phyloP scores from a whole-genome alignment of 495 filamentous ascomycete species.

The Annulohypoxylon maeteangense region DNA sequence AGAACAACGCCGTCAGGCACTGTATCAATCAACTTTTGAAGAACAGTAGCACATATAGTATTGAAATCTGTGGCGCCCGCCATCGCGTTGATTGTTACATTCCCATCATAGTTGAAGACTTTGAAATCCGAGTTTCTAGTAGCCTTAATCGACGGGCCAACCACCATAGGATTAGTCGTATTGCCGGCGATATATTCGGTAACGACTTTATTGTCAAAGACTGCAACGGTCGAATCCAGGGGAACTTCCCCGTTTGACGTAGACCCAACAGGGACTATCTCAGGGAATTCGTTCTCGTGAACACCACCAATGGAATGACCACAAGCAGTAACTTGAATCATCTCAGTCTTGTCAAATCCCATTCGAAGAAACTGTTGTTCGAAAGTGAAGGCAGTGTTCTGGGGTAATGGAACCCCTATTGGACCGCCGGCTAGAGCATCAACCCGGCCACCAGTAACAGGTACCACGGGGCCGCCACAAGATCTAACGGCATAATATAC shows the following conservation, averaged over 20 bases:
- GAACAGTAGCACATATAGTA: constrained; percentile 59
- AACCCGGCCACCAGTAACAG: constrained; percentile 63
- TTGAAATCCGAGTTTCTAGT: constrained; percentile 64
- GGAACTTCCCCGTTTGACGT: constrained; percentile 58
- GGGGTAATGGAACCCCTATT: constrained; percentile 67
- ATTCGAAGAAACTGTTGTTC: constrained; percentile 65
- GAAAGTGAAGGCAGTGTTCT: constrained; percentile 64
- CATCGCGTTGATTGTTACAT: constrained; percentile 65
- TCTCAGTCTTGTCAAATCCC: constrained; percentile 65
- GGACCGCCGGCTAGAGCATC: constrained; percentile 64
- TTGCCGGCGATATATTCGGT: constrained; percentile 66
- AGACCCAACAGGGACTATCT: constrained; percentile 60
- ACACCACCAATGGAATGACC: constrained; percentile 72
- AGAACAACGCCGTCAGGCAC: constrained; percentile 64
- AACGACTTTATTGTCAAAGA: constrained; percentile 66
- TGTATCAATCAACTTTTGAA: constrained; percentile 71
- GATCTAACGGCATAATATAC: constrained; percentile 66
- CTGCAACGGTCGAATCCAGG: constrained; percentile 57
- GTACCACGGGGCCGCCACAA: constrained; percentile 68
- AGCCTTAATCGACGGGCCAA: constrained; percentile 55
- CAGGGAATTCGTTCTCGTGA: constrained; percentile 64
- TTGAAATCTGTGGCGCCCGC: constrained; percentile 55
- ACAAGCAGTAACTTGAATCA: constrained; percentile 70
- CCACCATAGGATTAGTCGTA: constrained; percentile 63
- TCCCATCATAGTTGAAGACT: constrained; percentile 66